Percentiles rank a stretch among this genome's conserved stretches.
Conservation (phyloP, 768 basidiomycete species). For the Boletus bicolor region DNA sequence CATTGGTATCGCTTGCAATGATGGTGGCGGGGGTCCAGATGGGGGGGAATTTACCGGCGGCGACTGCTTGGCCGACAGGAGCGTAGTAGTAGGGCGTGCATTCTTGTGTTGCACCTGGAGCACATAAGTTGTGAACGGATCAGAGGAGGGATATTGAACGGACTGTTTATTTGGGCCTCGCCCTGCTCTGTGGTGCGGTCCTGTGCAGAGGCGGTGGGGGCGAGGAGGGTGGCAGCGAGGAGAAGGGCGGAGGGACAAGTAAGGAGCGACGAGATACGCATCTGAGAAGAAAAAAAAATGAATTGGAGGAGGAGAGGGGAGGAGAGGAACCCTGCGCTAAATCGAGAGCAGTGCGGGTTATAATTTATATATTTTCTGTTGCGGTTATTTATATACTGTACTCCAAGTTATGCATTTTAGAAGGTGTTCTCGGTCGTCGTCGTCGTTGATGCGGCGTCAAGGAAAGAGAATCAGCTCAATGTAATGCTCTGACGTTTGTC, state of each 20-base stretch:
- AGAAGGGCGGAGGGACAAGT: not conserved
- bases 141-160: no score
- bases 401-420: no score
- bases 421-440: no score
- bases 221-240: constrained; percentile 5
- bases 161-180: constrained; percentile 39
- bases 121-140: not conserved
- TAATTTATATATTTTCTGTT: no score
- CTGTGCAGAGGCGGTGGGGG: constrained; percentile 12
- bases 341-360: no score
- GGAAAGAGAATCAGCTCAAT: no score
- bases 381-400: no score
- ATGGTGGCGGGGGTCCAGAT: constrained; percentile 46
- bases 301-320: no score
- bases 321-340: no score
- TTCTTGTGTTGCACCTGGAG: constrained; percentile 35
- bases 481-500: no score
- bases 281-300: not conserved
- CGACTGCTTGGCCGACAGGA: constrained; percentile 30
- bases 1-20: constrained; percentile 41
- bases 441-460: no score
- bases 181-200: constrained; percentile 35
- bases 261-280: constrained; percentile 23
- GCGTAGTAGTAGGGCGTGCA: constrained; percentile 45
- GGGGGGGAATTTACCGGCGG: constrained; percentile 39